Percentiles rank a stretch among this genome's conserved stretches.
Conservation (phyloP, 768 basidiomycete genomes). For the Collybia sordida region DNA sequence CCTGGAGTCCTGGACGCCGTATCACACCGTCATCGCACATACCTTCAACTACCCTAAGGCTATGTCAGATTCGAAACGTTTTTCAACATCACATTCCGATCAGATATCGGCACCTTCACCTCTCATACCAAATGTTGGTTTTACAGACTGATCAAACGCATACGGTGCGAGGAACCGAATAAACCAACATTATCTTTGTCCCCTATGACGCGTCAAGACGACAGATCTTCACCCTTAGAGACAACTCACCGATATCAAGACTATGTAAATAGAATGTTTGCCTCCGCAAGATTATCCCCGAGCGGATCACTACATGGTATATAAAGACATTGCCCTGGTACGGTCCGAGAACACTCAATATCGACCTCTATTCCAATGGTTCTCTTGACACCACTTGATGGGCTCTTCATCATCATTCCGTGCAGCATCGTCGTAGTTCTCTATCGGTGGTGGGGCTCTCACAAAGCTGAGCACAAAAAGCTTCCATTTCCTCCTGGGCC, state of each 20-base stretch:
- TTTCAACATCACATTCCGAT: no score
- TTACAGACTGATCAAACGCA: no score
- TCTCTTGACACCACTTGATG: slow-evolving; percentile 1
- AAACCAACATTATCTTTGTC: no score
- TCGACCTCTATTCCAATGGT: slow-evolving; percentile 11
- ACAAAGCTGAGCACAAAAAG: slow-evolving; percentile 11
- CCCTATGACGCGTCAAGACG: background rate
- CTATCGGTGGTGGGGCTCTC: slow-evolving; percentile 4
- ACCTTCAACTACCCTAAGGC: no score
- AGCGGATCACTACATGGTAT: background rate
- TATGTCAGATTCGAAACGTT: no score
- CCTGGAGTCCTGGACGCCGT: no score
- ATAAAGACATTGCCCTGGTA: slow-evolving; percentile 1
- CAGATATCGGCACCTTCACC: no score
- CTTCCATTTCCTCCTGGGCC: slow-evolving; percentile 57
- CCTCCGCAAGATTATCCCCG: background rate
- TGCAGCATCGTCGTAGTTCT: slow-evolving; percentile 2
- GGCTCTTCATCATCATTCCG: slow-evolving; percentile 6
- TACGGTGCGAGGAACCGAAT: no score
- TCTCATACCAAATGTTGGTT: no score
- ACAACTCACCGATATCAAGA: background rate
- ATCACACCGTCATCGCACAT: no score
- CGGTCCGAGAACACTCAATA: background rate
- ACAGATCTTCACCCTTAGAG: background rate
- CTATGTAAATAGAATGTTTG: no score